Evolutionary conservation across 164 flowering plant genomes (phyloP), one percentile per base, ranked within the genome.

Genomic region (Magnolia changhungtana): DNA sequence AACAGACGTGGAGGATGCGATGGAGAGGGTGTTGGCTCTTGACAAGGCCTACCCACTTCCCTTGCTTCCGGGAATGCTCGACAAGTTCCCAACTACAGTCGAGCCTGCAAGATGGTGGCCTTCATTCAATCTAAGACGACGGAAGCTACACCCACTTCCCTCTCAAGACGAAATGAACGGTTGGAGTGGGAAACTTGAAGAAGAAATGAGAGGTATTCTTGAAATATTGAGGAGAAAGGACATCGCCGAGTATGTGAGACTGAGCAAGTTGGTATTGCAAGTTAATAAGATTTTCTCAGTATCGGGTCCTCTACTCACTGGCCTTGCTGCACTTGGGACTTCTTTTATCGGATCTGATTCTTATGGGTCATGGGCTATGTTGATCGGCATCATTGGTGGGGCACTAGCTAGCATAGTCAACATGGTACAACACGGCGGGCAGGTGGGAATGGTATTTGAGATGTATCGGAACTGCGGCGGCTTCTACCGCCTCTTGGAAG

Each of bases 391-490:
- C 1, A 71, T 72, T 1, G 83, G 78, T 0, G 95, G 96, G 4
- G 85, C 92, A 0, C 59, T 90, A 76, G 91, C 90, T 0, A 78
- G 79, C 19, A 81, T 86, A 1, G 88, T 90, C 8, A 90, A 85
- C 79, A 79, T 85, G 1, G 0, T 88, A 27, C 87, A 88, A 77
- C 94, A 88, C 68, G 92, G 91, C 10, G 89, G 92, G 55, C 90
- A 90, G 81, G 84, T 90, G 1, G 93, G 91, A 6, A 90, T 88
- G 91, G 85, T 88, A 69, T 76, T 84, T 67, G 91, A 88, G 82
- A 85, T 87, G 89, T 88, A 87, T 31, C 66, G 88, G 52, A 84
- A 73, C 78, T 75, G 77, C 37, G 86, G 83, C 0, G 91, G 91
- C 0, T 80, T 72, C 18, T 87, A 84, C 21, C 71, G 67, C 24